Evolutionary conservation across 164 flowering plant species (phyloP), one percentile per base, ranked within the genome.

Genomic region (Aristolochia fimbriata): DNA sequence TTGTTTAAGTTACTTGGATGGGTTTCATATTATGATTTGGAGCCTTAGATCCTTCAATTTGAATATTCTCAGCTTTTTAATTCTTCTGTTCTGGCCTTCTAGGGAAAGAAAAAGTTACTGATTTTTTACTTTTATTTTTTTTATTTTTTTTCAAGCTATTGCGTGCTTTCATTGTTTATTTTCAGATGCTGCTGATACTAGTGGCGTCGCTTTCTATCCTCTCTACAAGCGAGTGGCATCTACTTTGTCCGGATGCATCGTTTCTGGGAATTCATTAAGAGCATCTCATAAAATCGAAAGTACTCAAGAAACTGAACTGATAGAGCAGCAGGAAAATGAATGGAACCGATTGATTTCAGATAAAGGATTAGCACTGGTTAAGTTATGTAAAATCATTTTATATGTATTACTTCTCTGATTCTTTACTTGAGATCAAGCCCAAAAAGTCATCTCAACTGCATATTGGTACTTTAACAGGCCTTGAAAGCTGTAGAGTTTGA

Each of bases 221-320:
- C 66, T 91, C 45, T 86, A 84, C 76, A 84, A 74, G 79, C 78
- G 47, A 55, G 69, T 88, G 31, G 84, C 96, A 22, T 65, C 72
- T 24, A 74, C 86, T 66, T 70, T 91, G 64, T 47, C 49, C 27
- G 69, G 71, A 23, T 73, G 76, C 41, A 67, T 88, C 33, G 51
- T 49, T 57, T 77, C 78, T 50, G 84, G 82, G 56, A 55, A 68
- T 22, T 64, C 78, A 55, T 19, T 22, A 54, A 58, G 53, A 47
- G 24, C 55, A 50, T 41, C 66, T 41, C 46, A 52, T 54, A 30
- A 14, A 20, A 15, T 43, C 21, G 6, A 33, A 47, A 47, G 67
- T 30, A 56, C 63, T 22, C 47, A 67, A 57, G 81, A 77, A 54
- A 78, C 68, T 15, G 62, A 41, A 13, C 67, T 66, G 3, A 68